phyloP scores from a whole-genome alignment of 768 basidiomycete genomes.

The Trametes villosa region DNA sequence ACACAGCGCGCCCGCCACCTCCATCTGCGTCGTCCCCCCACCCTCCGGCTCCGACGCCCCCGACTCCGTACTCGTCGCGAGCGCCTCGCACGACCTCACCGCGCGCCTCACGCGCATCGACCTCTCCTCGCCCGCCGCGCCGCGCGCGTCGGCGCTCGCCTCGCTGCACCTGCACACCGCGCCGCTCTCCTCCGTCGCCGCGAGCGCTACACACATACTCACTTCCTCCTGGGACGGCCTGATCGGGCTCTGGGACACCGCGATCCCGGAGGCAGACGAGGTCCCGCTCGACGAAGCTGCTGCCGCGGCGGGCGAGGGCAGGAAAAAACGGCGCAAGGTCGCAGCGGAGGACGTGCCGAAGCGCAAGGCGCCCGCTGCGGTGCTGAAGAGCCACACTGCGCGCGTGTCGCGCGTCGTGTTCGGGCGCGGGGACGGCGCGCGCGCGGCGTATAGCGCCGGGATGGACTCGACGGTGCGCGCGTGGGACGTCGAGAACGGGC shows the following conservation, averaged over 20 bases:
- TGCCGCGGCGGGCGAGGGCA: constrained; percentile 29
- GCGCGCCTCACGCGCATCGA: constrained; percentile 54
- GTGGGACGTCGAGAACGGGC: constrained; percentile 85
- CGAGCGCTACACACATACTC: constrained; percentile 64
- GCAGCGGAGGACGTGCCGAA: constrained; percentile 41
- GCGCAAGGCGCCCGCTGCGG: constrained; percentile 69
- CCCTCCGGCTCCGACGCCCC: constrained; percentile 31
- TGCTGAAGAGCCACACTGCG: constrained; percentile 83
- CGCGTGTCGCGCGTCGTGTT: constrained; percentile 79
- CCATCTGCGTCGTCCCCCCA: constrained; percentile 56
- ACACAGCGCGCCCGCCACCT: constrained; percentile 72
- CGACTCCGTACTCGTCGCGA: constrained; percentile 54
- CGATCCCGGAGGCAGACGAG: constrained; percentile 66
- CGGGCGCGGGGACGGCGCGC: constrained; percentile 28
- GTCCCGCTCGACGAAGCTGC: constrained; percentile 46
- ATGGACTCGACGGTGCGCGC: constrained; percentile 88
- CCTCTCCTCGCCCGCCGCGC: constrained; percentile 22
- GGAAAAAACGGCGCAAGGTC: constrained; percentile 70
- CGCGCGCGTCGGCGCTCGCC: constrained; percentile 46
- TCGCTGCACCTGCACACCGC: constrained; percentile 84
- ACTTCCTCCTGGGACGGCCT: constrained; percentile 89
- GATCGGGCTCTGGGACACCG: constrained; percentile 80
- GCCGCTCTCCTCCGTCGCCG: constrained; percentile 72
- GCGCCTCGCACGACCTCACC: constrained; percentile 79
- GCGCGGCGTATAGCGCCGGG: constrained; percentile 72